Evolutionary conservation across 78 protist genomes (phyloP).

Genomic region (Chrysochromulina parva): DNA sequence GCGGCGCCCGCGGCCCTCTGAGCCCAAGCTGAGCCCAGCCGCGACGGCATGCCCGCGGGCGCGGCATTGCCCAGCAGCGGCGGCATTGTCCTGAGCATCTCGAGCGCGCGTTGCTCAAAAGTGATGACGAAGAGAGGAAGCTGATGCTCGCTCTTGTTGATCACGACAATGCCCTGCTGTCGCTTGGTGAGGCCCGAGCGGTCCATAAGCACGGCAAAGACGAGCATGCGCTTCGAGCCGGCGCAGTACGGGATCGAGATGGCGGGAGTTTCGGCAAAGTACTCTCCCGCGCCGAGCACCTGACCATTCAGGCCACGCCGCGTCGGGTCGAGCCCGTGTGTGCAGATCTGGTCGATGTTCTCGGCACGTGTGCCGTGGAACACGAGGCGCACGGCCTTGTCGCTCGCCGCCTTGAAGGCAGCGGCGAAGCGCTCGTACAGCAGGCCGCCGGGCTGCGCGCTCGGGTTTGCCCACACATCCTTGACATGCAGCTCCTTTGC

Average conservation of each 20-base stretch:
- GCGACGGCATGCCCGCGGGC: too few species aligned
- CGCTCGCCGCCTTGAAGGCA: background rate
- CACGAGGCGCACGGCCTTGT: background rate
- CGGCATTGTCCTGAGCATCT: too few species aligned
- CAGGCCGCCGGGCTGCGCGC: background rate
- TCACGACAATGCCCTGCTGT: background rate
- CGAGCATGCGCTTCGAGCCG: background rate
- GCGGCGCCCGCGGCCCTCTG: too few species aligned
- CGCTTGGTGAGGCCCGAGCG: background rate
- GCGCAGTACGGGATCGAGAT: background rate
- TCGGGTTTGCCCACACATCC: background rate
- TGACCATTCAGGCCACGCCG: background rate
- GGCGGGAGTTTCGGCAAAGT: background rate
- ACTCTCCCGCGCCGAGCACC: conserved; percentile 19
- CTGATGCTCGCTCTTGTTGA: background rate
- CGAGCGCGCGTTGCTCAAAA: background rate
- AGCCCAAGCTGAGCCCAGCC: too few species aligned
- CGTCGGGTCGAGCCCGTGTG: background rate
- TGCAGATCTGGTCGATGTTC: background rate
- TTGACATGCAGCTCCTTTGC: background rate
- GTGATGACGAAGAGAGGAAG: background rate
- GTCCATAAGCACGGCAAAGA: conserved; percentile 15
- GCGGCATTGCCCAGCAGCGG: too few species aligned
- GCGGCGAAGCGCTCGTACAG: background rate
- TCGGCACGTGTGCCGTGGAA: background rate